Base-by-base conservation (phyloP, 2,329 filamentous ascomycete genomes). In the Nemania sp. region DNA sequence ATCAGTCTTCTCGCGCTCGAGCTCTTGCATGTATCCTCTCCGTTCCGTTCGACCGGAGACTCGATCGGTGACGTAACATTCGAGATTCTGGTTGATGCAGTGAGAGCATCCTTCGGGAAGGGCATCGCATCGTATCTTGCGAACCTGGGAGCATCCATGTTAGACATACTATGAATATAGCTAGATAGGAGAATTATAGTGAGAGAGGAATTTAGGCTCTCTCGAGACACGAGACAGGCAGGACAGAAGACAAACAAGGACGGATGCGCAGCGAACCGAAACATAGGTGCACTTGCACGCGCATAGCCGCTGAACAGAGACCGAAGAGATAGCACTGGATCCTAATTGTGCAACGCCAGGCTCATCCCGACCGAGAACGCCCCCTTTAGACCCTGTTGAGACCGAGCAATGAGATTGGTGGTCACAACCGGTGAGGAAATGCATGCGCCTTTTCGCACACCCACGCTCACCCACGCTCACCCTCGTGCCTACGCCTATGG, bases 41-140 rank as follows among this genome's bases (percentile, higher is more conserved):
- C 90, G 88, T 67, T 92, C 91, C 58, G 93, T 93, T 70, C 92
- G 90, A 66, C 93, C 92, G 3, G 92, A 94, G 76, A 96, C 93
- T 74, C 93, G 90, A 79, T 97, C 93, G 66, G 93, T 97, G 62
- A 94, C 94, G 80, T 88, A 90, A 81, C 93, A 97, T 76, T 92
- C 88, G 74, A 92, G 88, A 71, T 89, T 89, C 77, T 92, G 92
- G 79, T 91, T 89, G 73, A 88, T 83, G 82, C 93, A 97, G 74
- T 93, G 91, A 69, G 92, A 93, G 81, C 93, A 97, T 70, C 93
- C 93, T 72, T 92, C 90, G 35, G 91, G 89, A 47, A 92, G 85
- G 62, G 90, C 91, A 82, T 97, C 93, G 84, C 93, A 97, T 77
- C 92, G 89, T 75, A 97, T 97, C 81, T 97, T 97, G 73, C 93